Conservation (phyloP, 1,284 basidiomycete genomes). For the Moesziomyces parantarcticus region DNA sequence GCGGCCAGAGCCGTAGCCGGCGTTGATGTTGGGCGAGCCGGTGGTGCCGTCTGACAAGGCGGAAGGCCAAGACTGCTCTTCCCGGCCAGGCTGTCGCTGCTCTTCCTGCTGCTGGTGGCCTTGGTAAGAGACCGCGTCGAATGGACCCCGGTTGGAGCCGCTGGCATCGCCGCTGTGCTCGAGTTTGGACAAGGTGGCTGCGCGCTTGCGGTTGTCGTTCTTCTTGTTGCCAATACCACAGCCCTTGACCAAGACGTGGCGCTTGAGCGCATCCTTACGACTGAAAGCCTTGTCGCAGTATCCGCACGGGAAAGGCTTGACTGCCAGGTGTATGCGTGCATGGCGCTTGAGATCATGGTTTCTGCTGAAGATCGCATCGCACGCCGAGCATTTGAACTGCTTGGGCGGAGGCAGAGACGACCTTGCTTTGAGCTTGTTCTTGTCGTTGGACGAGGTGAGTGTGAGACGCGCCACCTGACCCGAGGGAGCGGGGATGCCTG, state of each 20-base stretch:
- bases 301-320: slow-evolving; percentile 59
- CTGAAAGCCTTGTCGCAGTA: slow-evolving; percentile 61
- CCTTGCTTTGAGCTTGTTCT: slow-evolving; percentile 24
- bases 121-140: slow-evolving; percentile 26
- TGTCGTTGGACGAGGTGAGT: slow-evolving; percentile 32
- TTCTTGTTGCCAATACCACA: slow-evolving; percentile 54
- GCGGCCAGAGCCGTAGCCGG: slow-evolving; percentile 12
- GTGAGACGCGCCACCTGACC: slow-evolving; percentile 30
- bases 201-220: slow-evolving; percentile 29
- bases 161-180: slow-evolving; percentile 26
- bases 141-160: slow-evolving; percentile 13
- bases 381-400: slow-evolving; percentile 59
- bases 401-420: slow-evolving; percentile 41
- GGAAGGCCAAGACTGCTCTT: slow-evolving; percentile 22
- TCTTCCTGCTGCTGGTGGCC: slow-evolving; percentile 27
- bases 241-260: slow-evolving; percentile 58
- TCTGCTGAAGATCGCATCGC: slow-evolving; percentile 58
- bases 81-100: slow-evolving; percentile 14
- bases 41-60: slow-evolving; percentile 5
- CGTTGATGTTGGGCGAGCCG: slow-evolving; percentile 2
- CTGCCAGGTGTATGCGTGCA: slow-evolving; percentile 61
- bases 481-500: slow-evolving; percentile 28
- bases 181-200: slow-evolving; percentile 39
- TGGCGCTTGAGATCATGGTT: slow-evolving; percentile 65
- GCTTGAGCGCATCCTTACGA: slow-evolving; percentile 61